These are phyloP conservation scores for Solanum chiquidenum DNA, from an alignment of 257 asterid genomes.

Conservation along the genomic window DNA sequence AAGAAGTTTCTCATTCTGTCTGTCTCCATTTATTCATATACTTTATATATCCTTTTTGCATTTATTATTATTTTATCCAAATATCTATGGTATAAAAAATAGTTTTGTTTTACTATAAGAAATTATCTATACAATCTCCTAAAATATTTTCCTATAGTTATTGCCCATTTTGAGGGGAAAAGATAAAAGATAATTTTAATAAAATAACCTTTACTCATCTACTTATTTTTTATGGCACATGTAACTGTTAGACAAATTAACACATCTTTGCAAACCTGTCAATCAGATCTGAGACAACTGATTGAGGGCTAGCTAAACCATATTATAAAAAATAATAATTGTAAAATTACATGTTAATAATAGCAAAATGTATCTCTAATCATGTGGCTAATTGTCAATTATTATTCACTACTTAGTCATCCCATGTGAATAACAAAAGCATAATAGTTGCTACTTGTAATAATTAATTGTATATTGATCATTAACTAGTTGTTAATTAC, in stretches of 20 bases:
- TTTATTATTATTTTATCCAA: background rate
- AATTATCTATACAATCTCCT: background rate
- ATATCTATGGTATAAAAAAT: background rate
- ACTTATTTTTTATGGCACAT: background rate
- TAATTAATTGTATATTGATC: background rate
- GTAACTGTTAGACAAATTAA: background rate
- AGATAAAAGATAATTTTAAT: background rate
- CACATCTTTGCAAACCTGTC: background rate
- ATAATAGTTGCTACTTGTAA: background rate
- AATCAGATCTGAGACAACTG: background rate
- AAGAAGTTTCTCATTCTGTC: background rate
- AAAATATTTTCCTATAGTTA: background rate
- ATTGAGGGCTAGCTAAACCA: background rate
- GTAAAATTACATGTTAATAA: background rate
- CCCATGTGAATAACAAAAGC: slow-evolving; percentile 5
- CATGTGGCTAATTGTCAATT: slow-evolving; percentile 11
- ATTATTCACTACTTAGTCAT: background rate
- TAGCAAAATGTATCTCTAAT: background rate
- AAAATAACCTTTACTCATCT: background rate
- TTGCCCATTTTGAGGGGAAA: background rate
- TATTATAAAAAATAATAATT: background rate
- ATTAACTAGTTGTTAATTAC: background rate
- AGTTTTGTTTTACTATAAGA: background rate
- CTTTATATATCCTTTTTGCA: background rate
- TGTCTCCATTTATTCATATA: background rate